Conservation (phyloP, 768 basidiomycete species). For the Lactifluus pinguis region DNA sequence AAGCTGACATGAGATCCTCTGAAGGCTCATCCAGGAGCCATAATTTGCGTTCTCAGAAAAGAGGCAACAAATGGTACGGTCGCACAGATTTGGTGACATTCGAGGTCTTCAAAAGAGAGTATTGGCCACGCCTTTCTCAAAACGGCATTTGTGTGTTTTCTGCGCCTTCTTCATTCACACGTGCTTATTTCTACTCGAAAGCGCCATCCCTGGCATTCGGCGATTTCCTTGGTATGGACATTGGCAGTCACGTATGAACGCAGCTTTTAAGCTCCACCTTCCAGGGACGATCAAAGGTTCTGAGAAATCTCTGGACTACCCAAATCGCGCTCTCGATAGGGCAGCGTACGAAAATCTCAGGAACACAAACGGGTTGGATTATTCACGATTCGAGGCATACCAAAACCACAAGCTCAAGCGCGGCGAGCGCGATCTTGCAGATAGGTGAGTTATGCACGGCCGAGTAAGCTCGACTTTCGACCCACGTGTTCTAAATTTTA, state of each 20-base stretch:
- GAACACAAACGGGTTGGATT: background rate
- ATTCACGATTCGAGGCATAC: conserved; percentile 42
- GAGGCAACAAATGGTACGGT: background rate
- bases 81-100: conserved; percentile 32
- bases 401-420: conserved; percentile 33
- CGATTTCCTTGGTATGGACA: conserved; percentile 47
- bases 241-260: background rate
- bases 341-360: background rate
- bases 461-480: background rate
- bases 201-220: conserved; percentile 56
- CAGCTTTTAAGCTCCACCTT: background rate
- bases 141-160: conserved; percentile 39
- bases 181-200: conserved; percentile 20
- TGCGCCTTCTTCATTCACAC: background rate
- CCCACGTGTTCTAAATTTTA: conserved; percentile 21
- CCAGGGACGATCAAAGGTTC: conserved; percentile 62
- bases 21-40: background rate
- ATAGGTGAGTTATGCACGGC: conserved; percentile 34
- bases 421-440: conserved; percentile 47
- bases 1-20: conserved; percentile 32
- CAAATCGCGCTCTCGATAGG: conserved; percentile 8
- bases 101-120: conserved; percentile 37
- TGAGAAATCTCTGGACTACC: conserved; percentile 34
- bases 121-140: conserved; percentile 55
- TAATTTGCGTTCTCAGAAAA: background rate